These are phyloP conservation scores for Delphinella strobiligena DNA, from an alignment of 2,329 filamentous ascomycete genomes.

Conservation along the genomic window DNA sequence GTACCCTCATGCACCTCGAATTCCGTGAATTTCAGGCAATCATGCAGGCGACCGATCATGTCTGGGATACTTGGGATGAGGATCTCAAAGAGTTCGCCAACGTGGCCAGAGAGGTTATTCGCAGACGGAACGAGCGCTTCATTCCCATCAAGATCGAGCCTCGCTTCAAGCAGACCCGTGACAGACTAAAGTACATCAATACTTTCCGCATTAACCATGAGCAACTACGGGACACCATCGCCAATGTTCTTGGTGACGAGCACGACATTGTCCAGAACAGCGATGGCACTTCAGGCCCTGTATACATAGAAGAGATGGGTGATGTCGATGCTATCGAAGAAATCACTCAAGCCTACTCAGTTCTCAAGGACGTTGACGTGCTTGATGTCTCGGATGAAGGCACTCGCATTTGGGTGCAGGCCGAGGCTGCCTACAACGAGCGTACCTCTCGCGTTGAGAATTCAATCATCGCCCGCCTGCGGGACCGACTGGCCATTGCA, in stretches of 20 bases:
- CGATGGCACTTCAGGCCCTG: conserved; percentile 48
- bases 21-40: conserved; percentile 80
- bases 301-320: conserved; percentile 85
- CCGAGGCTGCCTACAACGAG: conserved; percentile 94
- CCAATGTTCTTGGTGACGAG: conserved; percentile 76
- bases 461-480: conserved; percentile 88
- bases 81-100: conserved; percentile 97
- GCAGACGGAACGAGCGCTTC: conserved; percentile 91
- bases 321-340: conserved; percentile 96
- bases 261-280: conserved; percentile 42
- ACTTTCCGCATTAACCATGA: conserved; percentile 97
- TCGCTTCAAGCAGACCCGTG: conserved; percentile 77
- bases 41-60: conserved; percentile 70
- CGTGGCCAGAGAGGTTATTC: conserved; percentile 86
- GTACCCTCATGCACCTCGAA: conserved; percentile 79
- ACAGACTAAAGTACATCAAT: conserved; percentile 81
- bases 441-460: conserved; percentile 95
- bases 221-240: conserved; percentile 89
- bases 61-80: conserved; percentile 91
- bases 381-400: conserved; percentile 85
- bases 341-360: conserved; percentile 86
- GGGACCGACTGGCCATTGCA: conserved; percentile 85
- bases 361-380: conserved; percentile 87
- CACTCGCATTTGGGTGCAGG: conserved; percentile 82
- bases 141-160: conserved; percentile 94